These are phyloP conservation scores for Sphaceloma murrayae DNA, from an alignment of 2,329 filamentous ascomycete species.

Conservation along the genomic window DNA sequence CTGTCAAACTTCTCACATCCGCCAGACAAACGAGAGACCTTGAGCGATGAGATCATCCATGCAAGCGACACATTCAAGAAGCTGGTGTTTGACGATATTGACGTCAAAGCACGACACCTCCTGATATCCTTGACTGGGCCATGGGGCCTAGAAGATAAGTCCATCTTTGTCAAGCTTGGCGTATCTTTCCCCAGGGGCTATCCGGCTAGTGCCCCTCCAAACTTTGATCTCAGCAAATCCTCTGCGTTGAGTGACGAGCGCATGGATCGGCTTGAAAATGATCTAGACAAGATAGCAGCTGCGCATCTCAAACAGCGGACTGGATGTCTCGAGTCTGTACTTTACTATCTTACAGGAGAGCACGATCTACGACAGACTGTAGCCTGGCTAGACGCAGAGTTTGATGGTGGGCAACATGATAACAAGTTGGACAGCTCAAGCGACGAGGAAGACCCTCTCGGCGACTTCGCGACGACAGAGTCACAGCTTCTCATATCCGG, in stretches of 20 bases:
- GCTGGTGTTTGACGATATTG: constrained; percentile 50
- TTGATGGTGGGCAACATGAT: constrained; percentile 43
- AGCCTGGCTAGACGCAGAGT: constrained; percentile 45
- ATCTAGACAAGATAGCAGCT: constrained; percentile 47
- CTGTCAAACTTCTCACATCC: constrained; percentile 17
- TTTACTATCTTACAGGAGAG: constrained; percentile 53
- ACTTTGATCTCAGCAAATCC: constrained; percentile 49
- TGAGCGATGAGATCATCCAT: constrained; percentile 52
- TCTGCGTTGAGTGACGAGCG: constrained; percentile 43
- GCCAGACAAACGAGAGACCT: constrained; percentile 35
- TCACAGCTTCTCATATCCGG: constrained; percentile 25
- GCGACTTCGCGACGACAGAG: constrained; percentile 33
- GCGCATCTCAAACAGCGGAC: constrained; percentile 44
- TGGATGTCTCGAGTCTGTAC: constrained; percentile 52
- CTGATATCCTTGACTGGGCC: constrained; percentile 51
- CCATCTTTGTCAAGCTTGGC: constrained; percentile 47
- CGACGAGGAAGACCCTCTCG: constrained; percentile 30
- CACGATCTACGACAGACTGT: constrained; percentile 49
- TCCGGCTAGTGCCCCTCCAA: constrained; percentile 41
- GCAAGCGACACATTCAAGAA: constrained; percentile 53
- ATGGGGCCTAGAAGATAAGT: constrained; percentile 45
- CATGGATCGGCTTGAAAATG: constrained; percentile 40
- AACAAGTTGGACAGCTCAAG: constrained; percentile 61
- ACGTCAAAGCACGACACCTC: constrained; percentile 44
- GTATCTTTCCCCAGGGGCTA: constrained; percentile 51